Percentiles rank a stretch among this genome's conserved stretches.
These are phyloP conservation scores for Rosellinia necatrix DNA, from an alignment of 2,329 filamentous ascomycete species.

Conservation along the genomic window DNA sequence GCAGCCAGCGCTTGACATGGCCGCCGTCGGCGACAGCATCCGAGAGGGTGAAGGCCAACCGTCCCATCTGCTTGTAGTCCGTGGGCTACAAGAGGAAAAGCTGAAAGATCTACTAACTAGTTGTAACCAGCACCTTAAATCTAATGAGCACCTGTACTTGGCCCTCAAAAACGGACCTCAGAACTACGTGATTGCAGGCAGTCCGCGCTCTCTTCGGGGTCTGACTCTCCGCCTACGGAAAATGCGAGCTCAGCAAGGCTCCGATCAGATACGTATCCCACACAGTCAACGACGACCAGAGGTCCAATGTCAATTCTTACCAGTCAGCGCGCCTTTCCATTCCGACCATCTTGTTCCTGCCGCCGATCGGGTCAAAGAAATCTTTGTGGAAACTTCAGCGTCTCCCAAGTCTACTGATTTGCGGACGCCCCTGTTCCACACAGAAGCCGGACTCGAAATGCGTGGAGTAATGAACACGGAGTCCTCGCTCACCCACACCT, in stretches of 20 bases:
- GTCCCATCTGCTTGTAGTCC: constrained; percentile 96
- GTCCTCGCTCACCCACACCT: background rate
- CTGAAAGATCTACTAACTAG: constrained; percentile 95
- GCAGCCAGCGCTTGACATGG: background rate
- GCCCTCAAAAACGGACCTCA: constrained; percentile 95
- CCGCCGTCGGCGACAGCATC: constrained; percentile 78
- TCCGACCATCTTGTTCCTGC: constrained; percentile 88
- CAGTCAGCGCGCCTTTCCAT: constrained; percentile 97
- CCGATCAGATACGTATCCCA: constrained; percentile 92
- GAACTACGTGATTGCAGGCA: constrained; percentile 94
- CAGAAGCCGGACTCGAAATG: constrained; percentile 41
- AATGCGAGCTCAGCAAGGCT: background rate
- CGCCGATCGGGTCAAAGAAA: constrained; percentile 72
- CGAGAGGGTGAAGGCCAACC: constrained; percentile 91
- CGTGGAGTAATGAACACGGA: background rate
- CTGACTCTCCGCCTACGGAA: background rate
- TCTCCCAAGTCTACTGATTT: constrained; percentile 46
- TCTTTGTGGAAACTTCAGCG: background rate
- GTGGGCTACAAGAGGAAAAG: constrained; percentile 82
- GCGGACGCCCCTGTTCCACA: constrained; percentile 86
- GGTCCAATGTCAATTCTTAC: constrained; percentile 94
- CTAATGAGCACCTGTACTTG: constrained; percentile 90
- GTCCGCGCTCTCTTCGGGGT: background rate
- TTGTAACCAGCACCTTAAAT: constrained; percentile 92
- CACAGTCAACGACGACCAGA: constrained; percentile 95